Evolutionary conservation across 1,284 basidiomycete genomes (phyloP).

Genomic region (Laetiporus sulphureus): DNA sequence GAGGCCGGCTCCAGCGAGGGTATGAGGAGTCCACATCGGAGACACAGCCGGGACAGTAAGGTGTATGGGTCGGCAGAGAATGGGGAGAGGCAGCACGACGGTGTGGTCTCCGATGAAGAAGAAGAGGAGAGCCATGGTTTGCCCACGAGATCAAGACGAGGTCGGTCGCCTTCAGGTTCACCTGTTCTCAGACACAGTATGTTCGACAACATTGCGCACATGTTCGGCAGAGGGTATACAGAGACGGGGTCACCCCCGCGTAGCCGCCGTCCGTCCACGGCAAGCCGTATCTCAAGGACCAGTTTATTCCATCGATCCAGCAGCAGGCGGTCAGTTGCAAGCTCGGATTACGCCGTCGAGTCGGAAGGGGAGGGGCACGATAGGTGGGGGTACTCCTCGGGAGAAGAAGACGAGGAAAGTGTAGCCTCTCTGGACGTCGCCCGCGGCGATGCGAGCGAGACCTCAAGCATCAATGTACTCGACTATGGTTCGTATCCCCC

Average conservation of each 20-base stretch:
- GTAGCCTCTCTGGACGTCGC: slow-evolving; percentile 13
- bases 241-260: slow-evolving; percentile 30
- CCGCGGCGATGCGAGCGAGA: slow-evolving; percentile 23
- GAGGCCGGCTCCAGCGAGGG: slow-evolving; percentile 32
- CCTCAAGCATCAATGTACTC: slow-evolving; percentile 45
- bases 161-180: slow-evolving; percentile 32
- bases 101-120: slow-evolving; percentile 15
- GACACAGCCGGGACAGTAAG: slow-evolving; percentile 44
- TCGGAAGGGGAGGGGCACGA: slow-evolving; percentile 53
- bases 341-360: slow-evolving; percentile 51
- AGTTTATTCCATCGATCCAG: slow-evolving; percentile 48
- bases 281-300: slow-evolving; percentile 48
- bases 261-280: slow-evolving; percentile 46
- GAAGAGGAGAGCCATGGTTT: slow-evolving; percentile 19
- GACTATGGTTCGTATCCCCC: slow-evolving; percentile 64
- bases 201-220: slow-evolving; percentile 60
- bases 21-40: slow-evolving; percentile 15
- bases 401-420: slow-evolving; percentile 39
- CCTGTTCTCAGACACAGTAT: slow-evolving; percentile 42
- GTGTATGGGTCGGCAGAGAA: slow-evolving; percentile 25
- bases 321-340: slow-evolving; percentile 44
- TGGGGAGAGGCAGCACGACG: slow-evolving; percentile 9
- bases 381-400: slow-evolving; percentile 77
- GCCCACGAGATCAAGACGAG: slow-evolving; percentile 16
- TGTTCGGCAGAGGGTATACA: slow-evolving; percentile 51